Conservation (phyloP, 2,329 filamentous ascomycete genomes). For the Stenocarpella maydis region DNA sequence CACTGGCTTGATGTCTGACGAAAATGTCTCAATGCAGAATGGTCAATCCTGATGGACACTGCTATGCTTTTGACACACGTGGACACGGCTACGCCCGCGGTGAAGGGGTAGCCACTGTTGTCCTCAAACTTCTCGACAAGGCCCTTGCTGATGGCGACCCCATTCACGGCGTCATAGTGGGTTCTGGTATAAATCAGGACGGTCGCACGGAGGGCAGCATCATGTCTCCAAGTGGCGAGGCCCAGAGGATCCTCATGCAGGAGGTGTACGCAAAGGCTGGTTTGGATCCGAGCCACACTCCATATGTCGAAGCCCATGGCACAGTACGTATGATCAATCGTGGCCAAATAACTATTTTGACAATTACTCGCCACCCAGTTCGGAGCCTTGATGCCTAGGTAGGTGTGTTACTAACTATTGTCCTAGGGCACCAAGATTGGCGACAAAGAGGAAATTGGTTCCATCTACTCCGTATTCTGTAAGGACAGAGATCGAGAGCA, state of each 20-base stretch:
- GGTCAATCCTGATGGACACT: slow-evolving; percentile 39
- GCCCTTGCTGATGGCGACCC: slow-evolving; percentile 47
- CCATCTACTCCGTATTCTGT: slow-evolving; percentile 33
- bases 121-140: slow-evolving; percentile 49
- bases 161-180: slow-evolving; percentile 42
- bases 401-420: background rate
- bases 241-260: slow-evolving; percentile 39
- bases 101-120: slow-evolving; percentile 48
- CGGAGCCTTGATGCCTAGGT: background rate
- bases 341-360: background rate
- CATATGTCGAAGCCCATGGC: slow-evolving; percentile 43
- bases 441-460: slow-evolving; percentile 9
- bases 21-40: background rate
- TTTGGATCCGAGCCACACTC: slow-evolving; percentile 33
- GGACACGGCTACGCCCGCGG: slow-evolving; percentile 49
- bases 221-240: slow-evolving; percentile 43
- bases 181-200: slow-evolving; percentile 49
- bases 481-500: slow-evolving; percentile 26
- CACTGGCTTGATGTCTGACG: background rate
- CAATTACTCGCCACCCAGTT: background rate
- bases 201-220: slow-evolving; percentile 48
- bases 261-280: slow-evolving; percentile 37
- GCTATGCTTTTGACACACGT: slow-evolving; percentile 43
- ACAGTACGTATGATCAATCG: slow-evolving; percentile 31
- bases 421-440: slow-evolving; percentile 25